Evolutionary conservation across 805 yeast genomes (phyloP).

Genomic region (Debaryomyces prosopidis): DNA sequence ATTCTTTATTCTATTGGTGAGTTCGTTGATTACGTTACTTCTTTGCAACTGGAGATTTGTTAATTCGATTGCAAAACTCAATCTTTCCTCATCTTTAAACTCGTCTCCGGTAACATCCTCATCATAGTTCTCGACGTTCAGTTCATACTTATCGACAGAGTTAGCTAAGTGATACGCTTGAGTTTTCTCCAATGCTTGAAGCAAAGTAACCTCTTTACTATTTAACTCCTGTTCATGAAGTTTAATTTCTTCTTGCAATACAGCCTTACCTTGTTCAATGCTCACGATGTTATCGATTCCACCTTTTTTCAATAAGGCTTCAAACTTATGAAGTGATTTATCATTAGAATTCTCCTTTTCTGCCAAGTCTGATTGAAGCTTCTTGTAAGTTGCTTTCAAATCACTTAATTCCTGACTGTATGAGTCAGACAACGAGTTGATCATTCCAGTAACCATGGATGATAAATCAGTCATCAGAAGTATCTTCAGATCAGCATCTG

Average conservation of each 20-base stretch:
- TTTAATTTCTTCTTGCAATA: slow-evolving; percentile 18
- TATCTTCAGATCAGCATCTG: slow-evolving; percentile 17
- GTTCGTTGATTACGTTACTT: slow-evolving; percentile 39
- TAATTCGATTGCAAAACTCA: slow-evolving; percentile 29
- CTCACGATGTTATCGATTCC: slow-evolving; percentile 26
- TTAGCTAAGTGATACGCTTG: slow-evolving; percentile 48
- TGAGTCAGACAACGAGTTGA: slow-evolving; percentile 51
- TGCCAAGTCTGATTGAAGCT: slow-evolving; percentile 41
- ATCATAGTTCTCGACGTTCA: slow-evolving; percentile 15
- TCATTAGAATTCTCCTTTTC: slow-evolving; percentile 49
- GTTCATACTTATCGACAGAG: slow-evolving; percentile 43
- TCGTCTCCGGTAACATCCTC: slow-evolving; percentile 5
- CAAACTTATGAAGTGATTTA: slow-evolving; percentile 24
- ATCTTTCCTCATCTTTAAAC: slow-evolving; percentile 11
- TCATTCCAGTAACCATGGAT: slow-evolving; percentile 38
- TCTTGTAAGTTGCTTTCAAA: slow-evolving; percentile 20
- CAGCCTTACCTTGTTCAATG: slow-evolving; percentile 26
- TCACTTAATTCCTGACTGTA: slow-evolving; percentile 55
- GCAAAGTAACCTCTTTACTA: slow-evolving; percentile 21
- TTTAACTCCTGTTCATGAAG: slow-evolving; percentile 13
- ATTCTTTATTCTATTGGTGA: slow-evolving; percentile 46
- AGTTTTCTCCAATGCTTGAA: slow-evolving; percentile 33
- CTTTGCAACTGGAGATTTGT: slow-evolving; percentile 56
- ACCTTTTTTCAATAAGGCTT: slow-evolving; percentile 28
- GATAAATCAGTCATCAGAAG: slow-evolving; percentile 35